phyloP scores from a whole-genome alignment of 2,329 filamentous ascomycete species.

The Moelleriella libera region DNA sequence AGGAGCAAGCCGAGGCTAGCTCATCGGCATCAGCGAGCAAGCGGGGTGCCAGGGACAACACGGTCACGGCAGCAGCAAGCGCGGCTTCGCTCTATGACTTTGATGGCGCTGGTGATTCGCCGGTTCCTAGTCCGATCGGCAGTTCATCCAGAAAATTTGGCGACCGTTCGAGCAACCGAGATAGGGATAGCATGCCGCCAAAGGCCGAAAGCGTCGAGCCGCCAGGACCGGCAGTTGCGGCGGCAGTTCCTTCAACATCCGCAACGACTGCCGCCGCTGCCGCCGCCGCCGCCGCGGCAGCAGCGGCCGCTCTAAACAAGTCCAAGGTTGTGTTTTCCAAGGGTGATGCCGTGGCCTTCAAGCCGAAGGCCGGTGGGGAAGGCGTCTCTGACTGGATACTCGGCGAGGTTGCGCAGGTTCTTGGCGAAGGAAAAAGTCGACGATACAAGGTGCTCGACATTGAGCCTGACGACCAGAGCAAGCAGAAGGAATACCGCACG shows the following conservation, averaged over 20 bases:
- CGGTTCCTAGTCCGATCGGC: slow-evolving; percentile 28
- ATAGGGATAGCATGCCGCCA: slow-evolving; percentile 38
- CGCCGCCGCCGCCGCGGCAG: background rate
- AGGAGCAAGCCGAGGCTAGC: slow-evolving; percentile 23
- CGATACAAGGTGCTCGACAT: slow-evolving; percentile 71
- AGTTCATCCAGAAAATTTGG: slow-evolving; percentile 20
- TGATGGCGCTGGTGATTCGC: slow-evolving; percentile 28
- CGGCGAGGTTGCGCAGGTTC: slow-evolving; percentile 61
- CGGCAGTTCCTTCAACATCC: background rate
- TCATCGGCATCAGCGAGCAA: slow-evolving; percentile 9
- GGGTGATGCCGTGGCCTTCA: slow-evolving; percentile 54
- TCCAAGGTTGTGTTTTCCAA: slow-evolving; percentile 44
- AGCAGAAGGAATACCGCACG: slow-evolving; percentile 55
- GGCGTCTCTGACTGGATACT: slow-evolving; percentile 52
- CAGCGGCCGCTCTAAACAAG: slow-evolving; percentile 12
- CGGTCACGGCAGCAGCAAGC: slow-evolving; percentile 7
- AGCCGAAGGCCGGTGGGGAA: slow-evolving; percentile 39
- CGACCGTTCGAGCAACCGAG: slow-evolving; percentile 21
- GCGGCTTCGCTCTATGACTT: slow-evolving; percentile 28
- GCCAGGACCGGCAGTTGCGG: slow-evolving; percentile 16
- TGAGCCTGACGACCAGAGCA: slow-evolving; percentile 57
- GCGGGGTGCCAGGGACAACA: slow-evolving; percentile 9
- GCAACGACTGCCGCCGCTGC: background rate
- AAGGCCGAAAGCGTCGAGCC: slow-evolving; percentile 44
- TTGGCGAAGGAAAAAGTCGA: slow-evolving; percentile 63